A percentile compares a stretch with the other conserved stretches of the same genome.
These are phyloP conservation scores for Capronia coronata DNA, from an alignment of 2,329 filamentous ascomycete genomes.

Conservation along the genomic window DNA sequence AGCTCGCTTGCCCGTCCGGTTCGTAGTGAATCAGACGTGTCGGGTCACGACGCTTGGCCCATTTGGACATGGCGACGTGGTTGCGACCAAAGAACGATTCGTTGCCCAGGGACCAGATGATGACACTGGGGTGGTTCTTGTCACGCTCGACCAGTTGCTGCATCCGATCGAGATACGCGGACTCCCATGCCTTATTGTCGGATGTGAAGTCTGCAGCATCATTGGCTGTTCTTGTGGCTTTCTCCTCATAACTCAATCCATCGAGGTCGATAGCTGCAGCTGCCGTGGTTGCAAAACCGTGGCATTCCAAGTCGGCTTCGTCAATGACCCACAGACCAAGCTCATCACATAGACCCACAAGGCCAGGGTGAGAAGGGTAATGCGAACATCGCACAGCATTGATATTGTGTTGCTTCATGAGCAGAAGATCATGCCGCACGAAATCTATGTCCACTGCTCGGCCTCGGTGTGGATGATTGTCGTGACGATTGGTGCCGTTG, in stretches of 20 bases:
- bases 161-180: conserved; percentile 62
- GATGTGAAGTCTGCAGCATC: conserved; percentile 30
- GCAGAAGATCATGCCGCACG: conserved; percentile 54
- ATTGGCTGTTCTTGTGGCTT: conserved; percentile 13
- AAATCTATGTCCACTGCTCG: conserved; percentile 58
- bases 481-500: conserved; percentile 62
- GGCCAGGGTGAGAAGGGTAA: conserved; percentile 50
- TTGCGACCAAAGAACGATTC: conserved; percentile 67
- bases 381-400: conserved; percentile 65
- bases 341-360: conserved; percentile 34
- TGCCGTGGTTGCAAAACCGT: conserved; percentile 30
- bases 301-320: conserved; percentile 36
- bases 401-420: conserved; percentile 66
- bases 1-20: conserved; percentile 53
- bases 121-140: conserved; percentile 63
- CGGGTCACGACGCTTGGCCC: conserved; percentile 52
- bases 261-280: no score
- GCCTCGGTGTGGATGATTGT: conserved; percentile 60
- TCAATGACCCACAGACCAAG: conserved; percentile 36
- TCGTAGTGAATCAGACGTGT: conserved; percentile 61
- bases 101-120: conserved; percentile 69
- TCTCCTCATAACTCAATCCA: not conserved
- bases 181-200: conserved; percentile 39
- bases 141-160: conserved; percentile 59
- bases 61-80: conserved; percentile 61